phyloP scores from a whole-genome alignment of 257 asterid species.

The Jasminum sambac region DNA sequence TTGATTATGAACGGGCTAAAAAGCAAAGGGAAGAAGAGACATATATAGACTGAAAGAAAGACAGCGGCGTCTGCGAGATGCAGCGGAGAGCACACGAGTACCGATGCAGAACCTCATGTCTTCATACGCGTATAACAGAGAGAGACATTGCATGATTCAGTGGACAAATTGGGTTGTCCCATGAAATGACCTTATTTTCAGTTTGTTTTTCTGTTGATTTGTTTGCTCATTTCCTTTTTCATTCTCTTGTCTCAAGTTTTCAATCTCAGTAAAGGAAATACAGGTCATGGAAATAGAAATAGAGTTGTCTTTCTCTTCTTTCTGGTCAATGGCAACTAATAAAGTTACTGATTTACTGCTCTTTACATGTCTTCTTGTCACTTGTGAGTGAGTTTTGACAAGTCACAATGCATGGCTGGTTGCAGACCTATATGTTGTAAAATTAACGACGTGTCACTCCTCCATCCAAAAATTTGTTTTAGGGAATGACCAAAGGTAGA shows the following conservation, averaged over 20 bases:
- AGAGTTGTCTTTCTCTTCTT: too few relatives aligned
- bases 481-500: too few relatives aligned
- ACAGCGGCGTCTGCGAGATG: too few relatives aligned
- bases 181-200: slow-evolving; percentile 44
- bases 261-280: slow-evolving; percentile 33
- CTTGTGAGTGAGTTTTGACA: too few relatives aligned
- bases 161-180: slow-evolving; percentile 64
- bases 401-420: too few relatives aligned
- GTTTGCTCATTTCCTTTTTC: slow-evolving; percentile 17
- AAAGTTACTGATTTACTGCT: slow-evolving; percentile 18
- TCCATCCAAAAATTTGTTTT: too few relatives aligned
- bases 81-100: slow-evolving; percentile 22
- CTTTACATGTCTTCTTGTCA: slow-evolving; percentile 12
- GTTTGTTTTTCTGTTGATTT: slow-evolving; percentile 15
- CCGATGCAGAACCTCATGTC: slow-evolving; percentile 28
- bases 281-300: slow-evolving; percentile 45
- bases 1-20: too few relatives aligned
- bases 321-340: too few relatives aligned
- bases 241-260: slow-evolving; percentile 20
- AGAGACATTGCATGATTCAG: neutral
- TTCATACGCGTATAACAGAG: neutral
- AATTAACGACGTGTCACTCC: too few relatives aligned
- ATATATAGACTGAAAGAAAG: too few relatives aligned
- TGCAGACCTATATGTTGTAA: too few relatives aligned
- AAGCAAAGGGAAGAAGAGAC: too few relatives aligned